These are phyloP conservation scores for Chenopodium quinoa DNA, from an alignment of 148 eudicot genomes.

Conservation along the genomic window DNA sequence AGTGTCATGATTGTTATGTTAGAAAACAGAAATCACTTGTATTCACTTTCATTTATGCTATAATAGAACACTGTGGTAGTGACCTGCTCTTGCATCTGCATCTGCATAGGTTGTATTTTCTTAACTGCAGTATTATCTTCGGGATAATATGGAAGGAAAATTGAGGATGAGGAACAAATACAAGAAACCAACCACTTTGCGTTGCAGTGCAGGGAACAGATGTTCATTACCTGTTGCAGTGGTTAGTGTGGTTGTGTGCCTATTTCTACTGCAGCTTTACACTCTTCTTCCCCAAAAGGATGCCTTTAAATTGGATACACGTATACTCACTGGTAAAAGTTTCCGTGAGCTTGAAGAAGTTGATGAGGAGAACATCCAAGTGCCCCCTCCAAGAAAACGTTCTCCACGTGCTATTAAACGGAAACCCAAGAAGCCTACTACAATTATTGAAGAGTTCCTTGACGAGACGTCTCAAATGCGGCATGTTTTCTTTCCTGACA, in stretches of 20 bases:
- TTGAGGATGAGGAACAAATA: slow-evolving; percentile 89
- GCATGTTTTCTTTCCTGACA: slow-evolving; percentile 74
- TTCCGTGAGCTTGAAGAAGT: slow-evolving; percentile 69
- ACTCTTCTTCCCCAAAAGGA: slow-evolving; percentile 43
- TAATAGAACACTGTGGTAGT: slow-evolving; percentile 36
- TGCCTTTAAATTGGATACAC: slow-evolving; percentile 30
- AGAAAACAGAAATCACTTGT: not conserved
- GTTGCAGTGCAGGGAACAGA: slow-evolving; percentile 84
- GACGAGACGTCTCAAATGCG: slow-evolving; percentile 84
- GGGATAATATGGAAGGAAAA: slow-evolving; percentile 55
- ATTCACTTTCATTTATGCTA: slow-evolving; percentile 7
- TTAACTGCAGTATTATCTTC: slow-evolving; percentile 57
- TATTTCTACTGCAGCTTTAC: slow-evolving; percentile 66
- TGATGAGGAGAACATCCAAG: slow-evolving; percentile 75
- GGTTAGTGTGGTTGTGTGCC: slow-evolving; percentile 60
- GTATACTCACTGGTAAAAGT: slow-evolving; percentile 27
- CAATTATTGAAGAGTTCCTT: slow-evolving; percentile 85
- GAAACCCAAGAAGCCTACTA: slow-evolving; percentile 62
- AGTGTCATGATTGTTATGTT: not conserved
- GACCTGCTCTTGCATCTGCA: slow-evolving; percentile 55
- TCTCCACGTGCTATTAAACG: slow-evolving; percentile 91
- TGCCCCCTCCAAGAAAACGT: slow-evolving; percentile 88
- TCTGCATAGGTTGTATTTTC: slow-evolving; percentile 67
- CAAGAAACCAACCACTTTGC: slow-evolving; percentile 82
- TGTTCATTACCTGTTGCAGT: slow-evolving; percentile 49